A percentile compares a stretch with the other conserved stretches of the same genome.
These are phyloP conservation scores for Psilocybe tampanensis DNA, from an alignment of 768 basidiomycete species.

Conservation along the genomic window DNA sequence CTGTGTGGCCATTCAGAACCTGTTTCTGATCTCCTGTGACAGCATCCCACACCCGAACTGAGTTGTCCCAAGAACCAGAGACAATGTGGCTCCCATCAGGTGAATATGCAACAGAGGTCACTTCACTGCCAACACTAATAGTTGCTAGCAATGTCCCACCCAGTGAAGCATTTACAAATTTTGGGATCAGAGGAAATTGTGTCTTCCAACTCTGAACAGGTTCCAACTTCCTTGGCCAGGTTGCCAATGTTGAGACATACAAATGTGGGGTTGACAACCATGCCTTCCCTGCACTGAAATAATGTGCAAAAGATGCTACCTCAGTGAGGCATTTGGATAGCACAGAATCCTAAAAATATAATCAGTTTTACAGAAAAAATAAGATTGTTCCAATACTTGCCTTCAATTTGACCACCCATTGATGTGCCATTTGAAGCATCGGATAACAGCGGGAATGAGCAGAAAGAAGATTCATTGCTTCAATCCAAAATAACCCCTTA, in stretches of 20 bases:
- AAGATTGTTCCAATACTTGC: not conserved
- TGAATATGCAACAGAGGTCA: slow-evolving; percentile 21
- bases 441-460: slow-evolving; percentile 11
- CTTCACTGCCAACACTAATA: not conserved
- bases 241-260: slow-evolving; percentile 22
- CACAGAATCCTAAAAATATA: not conserved
- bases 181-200: slow-evolving; percentile 11
- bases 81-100: slow-evolving; percentile 17
- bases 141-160: not conserved
- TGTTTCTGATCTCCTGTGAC: slow-evolving; percentile 10
- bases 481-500: slow-evolving; percentile 27
- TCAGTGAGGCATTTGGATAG: slow-evolving; percentile 14
- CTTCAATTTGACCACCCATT: slow-evolving; percentile 11
- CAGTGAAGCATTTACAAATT: slow-evolving; percentile 6
- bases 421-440: slow-evolving; percentile 16
- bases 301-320: slow-evolving; percentile 18
- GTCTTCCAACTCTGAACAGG: slow-evolving; percentile 12
- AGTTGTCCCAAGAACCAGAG: slow-evolving; percentile 19
- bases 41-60: slow-evolving; percentile 22
- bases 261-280: slow-evolving; percentile 20
- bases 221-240: slow-evolving; percentile 9
- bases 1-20: slow-evolving; percentile 9
- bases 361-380: not conserved
- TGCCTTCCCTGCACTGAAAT: slow-evolving; percentile 18
- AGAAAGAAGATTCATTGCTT: slow-evolving; percentile 28